Evolutionary conservation across 1,139 yeast species (phyloP).

Genomic region (Magnusiomyces suaveolens): DNA sequence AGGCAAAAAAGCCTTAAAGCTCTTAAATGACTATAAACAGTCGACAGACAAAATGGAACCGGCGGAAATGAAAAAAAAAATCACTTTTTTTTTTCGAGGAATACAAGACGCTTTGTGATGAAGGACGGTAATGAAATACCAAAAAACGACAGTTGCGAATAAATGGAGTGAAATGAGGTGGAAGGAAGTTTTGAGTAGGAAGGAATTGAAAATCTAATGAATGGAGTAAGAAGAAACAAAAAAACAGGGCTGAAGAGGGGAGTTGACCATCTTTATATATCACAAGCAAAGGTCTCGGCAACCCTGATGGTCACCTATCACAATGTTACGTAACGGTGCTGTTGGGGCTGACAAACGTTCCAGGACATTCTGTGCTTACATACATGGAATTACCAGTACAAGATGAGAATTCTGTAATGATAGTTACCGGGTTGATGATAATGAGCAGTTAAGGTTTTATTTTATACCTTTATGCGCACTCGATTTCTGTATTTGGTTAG

Average conservation of each 20-base stretch:
- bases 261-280: background rate
- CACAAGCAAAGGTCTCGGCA: background rate
- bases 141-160: too few relatives aligned
- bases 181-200: background rate
- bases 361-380: background rate
- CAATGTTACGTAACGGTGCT: background rate
- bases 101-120: too few relatives aligned
- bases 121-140: too few relatives aligned
- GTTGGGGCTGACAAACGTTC: background rate
- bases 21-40: background rate
- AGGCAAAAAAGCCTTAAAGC: background rate
- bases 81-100: background rate
- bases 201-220: too few relatives aligned
- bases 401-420: too few relatives aligned
- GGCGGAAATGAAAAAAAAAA: background rate
- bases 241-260: background rate
- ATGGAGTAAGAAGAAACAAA: too few relatives aligned
- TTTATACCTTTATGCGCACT: too few relatives aligned
- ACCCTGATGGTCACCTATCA: background rate
- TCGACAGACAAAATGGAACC: background rate
- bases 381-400: background rate
- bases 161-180: background rate
- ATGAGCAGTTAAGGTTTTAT: too few relatives aligned
- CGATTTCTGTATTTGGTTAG: too few relatives aligned
- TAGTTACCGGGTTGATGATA: too few relatives aligned